These are phyloP conservation scores for Penicillium glabrum DNA, from an alignment of 2,329 filamentous ascomycete species.

Conservation along the genomic window DNA sequence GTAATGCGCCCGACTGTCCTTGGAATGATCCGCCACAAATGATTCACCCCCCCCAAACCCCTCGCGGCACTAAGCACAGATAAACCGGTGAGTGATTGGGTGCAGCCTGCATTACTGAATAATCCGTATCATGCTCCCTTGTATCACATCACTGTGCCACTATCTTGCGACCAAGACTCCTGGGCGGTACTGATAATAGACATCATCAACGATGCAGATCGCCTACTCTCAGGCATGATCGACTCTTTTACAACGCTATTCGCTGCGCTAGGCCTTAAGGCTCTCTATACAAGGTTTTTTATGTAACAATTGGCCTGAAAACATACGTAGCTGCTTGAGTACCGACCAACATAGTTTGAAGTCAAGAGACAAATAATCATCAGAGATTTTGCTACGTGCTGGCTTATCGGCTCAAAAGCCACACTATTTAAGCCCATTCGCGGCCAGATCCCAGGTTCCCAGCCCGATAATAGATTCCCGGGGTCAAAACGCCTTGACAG, in stretches of 20 bases:
- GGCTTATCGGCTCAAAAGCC: not conserved
- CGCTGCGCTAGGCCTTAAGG: not conserved
- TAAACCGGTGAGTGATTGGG: not conserved
- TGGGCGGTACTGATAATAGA: not conserved
- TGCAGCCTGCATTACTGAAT: slow-evolving; percentile 1
- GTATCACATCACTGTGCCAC: not conserved
- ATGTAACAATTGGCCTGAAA: not conserved
- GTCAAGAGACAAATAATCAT: not conserved
- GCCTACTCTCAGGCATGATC: not conserved
- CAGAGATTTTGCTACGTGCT: not conserved
- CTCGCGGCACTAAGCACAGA: not conserved
- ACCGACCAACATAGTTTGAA: not conserved
- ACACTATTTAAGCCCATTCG: not conserved
- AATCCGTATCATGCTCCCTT: not conserved
- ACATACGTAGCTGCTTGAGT: not conserved
- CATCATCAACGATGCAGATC: not conserved
- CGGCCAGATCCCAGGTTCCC: not conserved
- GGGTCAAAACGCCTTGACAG: not conserved
- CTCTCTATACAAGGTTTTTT: not conserved
- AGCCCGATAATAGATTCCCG: not conserved
- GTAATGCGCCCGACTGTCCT: not conserved
- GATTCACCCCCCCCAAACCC: not conserved
- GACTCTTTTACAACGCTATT: not conserved
- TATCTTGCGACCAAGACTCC: not conserved
- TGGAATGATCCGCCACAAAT: not conserved